Evolutionary conservation across 305 asterid genomes (phyloP).

Genomic region (Fraxinus baroniana): DNA sequence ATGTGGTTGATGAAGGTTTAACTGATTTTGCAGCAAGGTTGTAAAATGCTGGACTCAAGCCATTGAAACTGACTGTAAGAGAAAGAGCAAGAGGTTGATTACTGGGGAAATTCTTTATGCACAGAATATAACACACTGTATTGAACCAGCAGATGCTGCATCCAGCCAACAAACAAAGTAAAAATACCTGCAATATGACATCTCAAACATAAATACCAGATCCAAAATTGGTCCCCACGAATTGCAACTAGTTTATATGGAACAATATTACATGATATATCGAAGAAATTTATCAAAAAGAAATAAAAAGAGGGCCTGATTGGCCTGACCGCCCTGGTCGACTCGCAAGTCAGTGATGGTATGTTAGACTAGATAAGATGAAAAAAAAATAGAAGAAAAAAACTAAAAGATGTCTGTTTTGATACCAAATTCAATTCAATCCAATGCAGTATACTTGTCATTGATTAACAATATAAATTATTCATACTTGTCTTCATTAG

Average conservation of each 20-base stretch:
- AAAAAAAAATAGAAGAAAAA: too few relatives aligned
- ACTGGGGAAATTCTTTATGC: constrained; percentile 71
- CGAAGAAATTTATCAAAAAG: neutral
- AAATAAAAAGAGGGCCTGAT: neutral
- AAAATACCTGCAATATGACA: constrained; percentile 51
- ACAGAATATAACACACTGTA: constrained; percentile 87
- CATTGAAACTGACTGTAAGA: constrained; percentile 81
- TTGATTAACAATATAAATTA: neutral
- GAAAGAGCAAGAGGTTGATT: constrained; percentile 75
- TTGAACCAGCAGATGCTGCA: constrained; percentile 94
- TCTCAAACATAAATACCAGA: neutral
- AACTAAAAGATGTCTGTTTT: neutral
- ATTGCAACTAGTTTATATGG: neutral
- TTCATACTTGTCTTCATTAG: neutral
- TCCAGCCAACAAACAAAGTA: constrained; percentile 76
- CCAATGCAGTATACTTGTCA: neutral
- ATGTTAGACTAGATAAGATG: neutral
- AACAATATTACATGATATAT: too few relatives aligned
- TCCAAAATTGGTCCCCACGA: neutral
- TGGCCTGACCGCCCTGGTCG: neutral
- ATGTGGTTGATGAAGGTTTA: constrained; percentile 47
- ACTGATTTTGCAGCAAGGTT: constrained; percentile 63
- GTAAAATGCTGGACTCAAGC: constrained; percentile 81
- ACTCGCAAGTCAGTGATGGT: too few relatives aligned
- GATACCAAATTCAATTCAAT: neutral